phyloP scores from a whole-genome alignment of 371 early-diverging fungal species.

The Mortierella sp. region DNA sequence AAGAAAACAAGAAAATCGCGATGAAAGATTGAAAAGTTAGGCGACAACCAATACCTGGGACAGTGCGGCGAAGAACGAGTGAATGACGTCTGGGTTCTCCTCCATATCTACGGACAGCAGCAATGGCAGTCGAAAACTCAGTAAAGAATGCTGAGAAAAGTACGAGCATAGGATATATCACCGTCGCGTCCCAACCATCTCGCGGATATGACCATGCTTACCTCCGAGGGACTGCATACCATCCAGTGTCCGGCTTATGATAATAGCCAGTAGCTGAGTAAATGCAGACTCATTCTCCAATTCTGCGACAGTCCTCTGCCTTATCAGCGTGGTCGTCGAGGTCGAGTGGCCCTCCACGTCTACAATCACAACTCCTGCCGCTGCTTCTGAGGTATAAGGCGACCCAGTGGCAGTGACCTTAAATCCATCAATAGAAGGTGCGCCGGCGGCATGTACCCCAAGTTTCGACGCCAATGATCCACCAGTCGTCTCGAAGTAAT shows the following conservation, averaged over 20 bases:
- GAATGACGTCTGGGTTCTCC: constrained; percentile 55
- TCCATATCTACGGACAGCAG: constrained; percentile 59
- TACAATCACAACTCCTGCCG: constrained; percentile 2
- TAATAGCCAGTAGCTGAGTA: constrained; percentile 54
- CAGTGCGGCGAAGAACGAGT: constrained; percentile 64
- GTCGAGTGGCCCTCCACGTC: constrained; percentile 18
- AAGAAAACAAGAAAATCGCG: neutral
- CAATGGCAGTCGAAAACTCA: no score
- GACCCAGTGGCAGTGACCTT: neutral
- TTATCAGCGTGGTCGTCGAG: neutral
- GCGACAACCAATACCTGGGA: constrained; percentile 59
- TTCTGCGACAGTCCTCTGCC: constrained; percentile 22
- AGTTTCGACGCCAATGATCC: constrained; percentile 37
- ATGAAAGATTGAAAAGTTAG: neutral
- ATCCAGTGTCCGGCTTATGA: constrained; percentile 63
- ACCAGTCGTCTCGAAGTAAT: constrained; percentile 61
- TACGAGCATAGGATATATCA: no score
- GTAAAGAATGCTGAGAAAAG: no score
- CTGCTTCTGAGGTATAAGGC: neutral
- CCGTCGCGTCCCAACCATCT: no score
- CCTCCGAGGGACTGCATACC: constrained; percentile 63
- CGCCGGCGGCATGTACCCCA: no score
- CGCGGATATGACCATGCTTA: constrained; percentile 44
- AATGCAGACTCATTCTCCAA: constrained; percentile 51
- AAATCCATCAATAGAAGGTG: no score